Conservation (phyloP, 257 asterid species). For the Nicotiana knightiana region DNA sequence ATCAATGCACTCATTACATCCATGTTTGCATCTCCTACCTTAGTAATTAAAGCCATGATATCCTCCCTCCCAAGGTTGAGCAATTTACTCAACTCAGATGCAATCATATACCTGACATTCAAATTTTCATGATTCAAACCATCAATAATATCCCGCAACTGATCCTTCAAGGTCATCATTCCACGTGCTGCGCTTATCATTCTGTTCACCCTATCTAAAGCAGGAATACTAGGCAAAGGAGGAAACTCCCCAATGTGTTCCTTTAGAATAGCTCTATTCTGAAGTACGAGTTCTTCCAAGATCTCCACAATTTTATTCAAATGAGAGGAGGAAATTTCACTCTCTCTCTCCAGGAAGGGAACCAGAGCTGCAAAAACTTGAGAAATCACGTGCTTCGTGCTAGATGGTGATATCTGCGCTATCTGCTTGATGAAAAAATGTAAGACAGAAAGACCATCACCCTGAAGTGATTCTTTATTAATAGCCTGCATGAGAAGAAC, state of each 20-base stretch:
- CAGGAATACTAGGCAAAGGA: conserved; percentile 80
- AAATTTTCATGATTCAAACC: conserved; percentile 89
- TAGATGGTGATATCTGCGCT: conserved; percentile 70
- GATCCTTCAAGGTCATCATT: conserved; percentile 66
- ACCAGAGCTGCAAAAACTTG: conserved; percentile 97
- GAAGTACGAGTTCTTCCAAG: conserved; percentile 85
- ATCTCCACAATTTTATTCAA: conserved; percentile 69
- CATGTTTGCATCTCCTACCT: conserved; percentile 68
- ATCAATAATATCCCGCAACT: conserved; percentile 67
- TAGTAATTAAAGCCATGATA: conserved; percentile 53
- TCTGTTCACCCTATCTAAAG: conserved; percentile 70
- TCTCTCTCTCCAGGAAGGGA: conserved; percentile 81
- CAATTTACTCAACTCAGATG: conserved; percentile 81
- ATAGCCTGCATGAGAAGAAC: conserved; percentile 97
- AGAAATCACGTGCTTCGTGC: conserved; percentile 84
- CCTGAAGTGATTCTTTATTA: conserved; percentile 73
- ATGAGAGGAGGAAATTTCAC: conserved; percentile 46
- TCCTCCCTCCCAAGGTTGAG: conserved; percentile 66
- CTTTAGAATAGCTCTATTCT: conserved; percentile 57
- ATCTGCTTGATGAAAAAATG: conserved; percentile 77
- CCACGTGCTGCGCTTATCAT: conserved; percentile 88
- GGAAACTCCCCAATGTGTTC: conserved; percentile 88
- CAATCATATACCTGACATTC: conserved; percentile 97
- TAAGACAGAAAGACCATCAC: conserved; percentile 78
- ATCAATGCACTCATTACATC: conserved; percentile 80